phyloP scores from a whole-genome alignment of 345 rosid genomes.

The sweet orange (Citrus sinensis) region DVS_A1.0 CM039167.1:7212001-7212500 shows the following conservation, averaged over 20 bases:
- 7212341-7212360: background rate
- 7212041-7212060: constrained; percentile 51
- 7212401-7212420: background rate
- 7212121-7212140: background rate
- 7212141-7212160: background rate
- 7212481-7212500: background rate
- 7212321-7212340: background rate
- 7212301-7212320: background rate
- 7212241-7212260: constrained; percentile 52
- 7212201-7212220: constrained; percentile 68
- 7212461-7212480: background rate
- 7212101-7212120: background rate
- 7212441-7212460: background rate
- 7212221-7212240: constrained; percentile 68
- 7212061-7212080: background rate
- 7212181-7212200: constrained; percentile 64
- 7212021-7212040: constrained; percentile 63
- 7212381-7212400: background rate
- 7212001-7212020: constrained; percentile 58
- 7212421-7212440: background rate
- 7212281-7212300: constrained; percentile 3
- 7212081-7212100: background rate
- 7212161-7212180: constrained; percentile 14
- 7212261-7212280: constrained; percentile 79
- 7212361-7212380: background rate